phyloP scores from a whole-genome alignment of 257 asterid species.

The Forsythia suspensa region DNA sequence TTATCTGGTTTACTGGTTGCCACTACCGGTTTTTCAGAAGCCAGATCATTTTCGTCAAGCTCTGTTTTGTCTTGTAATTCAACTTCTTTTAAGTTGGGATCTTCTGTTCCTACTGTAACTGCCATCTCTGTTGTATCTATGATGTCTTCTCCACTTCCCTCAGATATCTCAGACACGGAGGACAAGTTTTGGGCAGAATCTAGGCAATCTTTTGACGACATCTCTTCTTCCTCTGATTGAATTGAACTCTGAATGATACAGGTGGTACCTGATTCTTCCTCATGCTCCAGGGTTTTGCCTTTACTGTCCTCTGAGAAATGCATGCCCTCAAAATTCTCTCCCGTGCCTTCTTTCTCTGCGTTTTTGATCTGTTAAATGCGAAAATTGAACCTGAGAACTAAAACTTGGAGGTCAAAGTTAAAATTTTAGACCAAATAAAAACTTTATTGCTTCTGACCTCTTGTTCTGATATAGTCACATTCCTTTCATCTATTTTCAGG shows the following conservation, averaged over 20 bases:
- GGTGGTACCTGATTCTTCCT: neutral
- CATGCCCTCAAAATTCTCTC: neutral
- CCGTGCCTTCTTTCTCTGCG: neutral
- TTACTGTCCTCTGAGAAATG: neutral
- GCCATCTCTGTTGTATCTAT: neutral
- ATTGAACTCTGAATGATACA: neutral
- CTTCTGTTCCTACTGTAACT: neutral
- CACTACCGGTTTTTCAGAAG: neutral
- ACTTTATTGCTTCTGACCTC: slow-evolving; percentile 1
- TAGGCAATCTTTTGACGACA: neutral
- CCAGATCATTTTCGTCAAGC: neutral
- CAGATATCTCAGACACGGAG: neutral
- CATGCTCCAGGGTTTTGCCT: neutral
- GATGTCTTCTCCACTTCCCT: neutral
- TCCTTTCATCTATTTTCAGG: neutral
- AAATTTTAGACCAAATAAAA: neutral
- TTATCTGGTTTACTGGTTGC: neutral
- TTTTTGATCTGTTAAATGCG: neutral
- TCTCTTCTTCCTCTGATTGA: neutral
- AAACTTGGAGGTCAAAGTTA: neutral
- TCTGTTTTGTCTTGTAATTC: neutral
- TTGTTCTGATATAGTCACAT: neutral
- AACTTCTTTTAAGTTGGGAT: neutral
- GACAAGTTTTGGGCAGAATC: neutral
- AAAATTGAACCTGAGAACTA: neutral